Evolutionary conservation across 2,329 filamentous ascomycete genomes (phyloP).

Genomic region (Diaporthe sp.): DNA sequence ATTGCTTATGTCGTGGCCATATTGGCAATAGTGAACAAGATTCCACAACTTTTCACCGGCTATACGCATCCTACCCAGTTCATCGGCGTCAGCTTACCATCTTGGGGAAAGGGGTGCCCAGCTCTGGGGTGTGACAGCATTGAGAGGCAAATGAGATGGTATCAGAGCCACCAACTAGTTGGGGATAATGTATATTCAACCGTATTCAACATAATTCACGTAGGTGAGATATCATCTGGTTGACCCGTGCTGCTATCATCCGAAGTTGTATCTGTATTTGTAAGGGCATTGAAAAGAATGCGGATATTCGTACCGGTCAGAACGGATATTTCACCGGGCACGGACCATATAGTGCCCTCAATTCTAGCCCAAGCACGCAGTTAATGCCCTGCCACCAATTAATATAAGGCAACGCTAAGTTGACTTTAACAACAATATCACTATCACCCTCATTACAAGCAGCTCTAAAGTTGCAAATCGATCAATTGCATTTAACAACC

Average conservation of each 20-base stretch:
- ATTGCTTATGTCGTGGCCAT: slow-evolving; percentile 8
- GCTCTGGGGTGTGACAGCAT: slow-evolving; percentile 15
- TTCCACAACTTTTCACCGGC: background rate
- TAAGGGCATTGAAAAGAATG: too few relatives aligned
- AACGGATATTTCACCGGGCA: too few relatives aligned
- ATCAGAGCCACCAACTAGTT: background rate
- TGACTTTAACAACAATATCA: too few relatives aligned
- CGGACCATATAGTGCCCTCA: too few relatives aligned
- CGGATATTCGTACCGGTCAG: too few relatives aligned
- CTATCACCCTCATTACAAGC: too few relatives aligned
- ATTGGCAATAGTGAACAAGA: slow-evolving; percentile 27
- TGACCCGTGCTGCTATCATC: background rate
- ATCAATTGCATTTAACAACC: too few relatives aligned
- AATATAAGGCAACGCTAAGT: too few relatives aligned
- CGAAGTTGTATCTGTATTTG: background rate
- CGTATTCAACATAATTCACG: background rate
- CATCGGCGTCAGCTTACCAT: slow-evolving; percentile 13
- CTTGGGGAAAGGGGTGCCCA: background rate
- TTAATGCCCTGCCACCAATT: too few relatives aligned
- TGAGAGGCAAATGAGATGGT: slow-evolving; percentile 7
- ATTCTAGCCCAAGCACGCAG: too few relatives aligned
- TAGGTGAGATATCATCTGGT: background rate
- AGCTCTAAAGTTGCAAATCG: too few relatives aligned
- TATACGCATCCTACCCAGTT: background rate
- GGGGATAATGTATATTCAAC: background rate